These are phyloP conservation scores for Cardamine occulta DNA, from an alignment of 345 rosid genomes.

Conservation along the genomic window DNA sequence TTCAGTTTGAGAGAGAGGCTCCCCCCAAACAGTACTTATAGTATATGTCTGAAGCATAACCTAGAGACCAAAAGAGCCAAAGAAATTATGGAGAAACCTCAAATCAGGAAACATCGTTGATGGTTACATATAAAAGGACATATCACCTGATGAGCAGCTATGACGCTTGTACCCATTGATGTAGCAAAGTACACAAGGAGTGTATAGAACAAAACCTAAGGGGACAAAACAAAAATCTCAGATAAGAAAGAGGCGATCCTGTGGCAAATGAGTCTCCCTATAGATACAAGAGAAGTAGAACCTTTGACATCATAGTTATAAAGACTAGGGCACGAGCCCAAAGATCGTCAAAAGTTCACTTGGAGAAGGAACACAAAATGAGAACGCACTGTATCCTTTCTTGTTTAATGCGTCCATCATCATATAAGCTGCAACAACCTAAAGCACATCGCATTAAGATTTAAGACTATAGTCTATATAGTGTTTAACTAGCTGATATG, in stretches of 20 bases:
- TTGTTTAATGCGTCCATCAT: constrained; percentile 73
- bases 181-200: constrained; percentile 84
- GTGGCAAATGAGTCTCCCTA: constrained; percentile 21
- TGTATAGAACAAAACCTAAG: constrained; percentile 77
- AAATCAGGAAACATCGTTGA: constrained; percentile 17
- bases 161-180: constrained; percentile 72
- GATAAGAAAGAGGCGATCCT: constrained; percentile 19
- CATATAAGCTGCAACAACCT: constrained; percentile 86
- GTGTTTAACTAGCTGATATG: constrained; percentile 15
- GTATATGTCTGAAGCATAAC: constrained; percentile 71
- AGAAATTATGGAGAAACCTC: constrained; percentile 14
- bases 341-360: constrained; percentile 61
- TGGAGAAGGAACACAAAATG: constrained; percentile 63
- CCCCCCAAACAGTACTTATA: constrained; percentile 78
- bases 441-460: constrained; percentile 35
- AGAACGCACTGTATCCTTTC: constrained; percentile 70
- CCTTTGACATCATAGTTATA: constrained; percentile 78
- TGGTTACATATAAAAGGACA: constrained; percentile 2
- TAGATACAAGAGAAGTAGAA: constrained; percentile 39
- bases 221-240: constrained; percentile 28
- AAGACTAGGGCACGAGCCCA: constrained; percentile 77
- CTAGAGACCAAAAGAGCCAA: constrained; percentile 44
- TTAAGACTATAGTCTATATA: no score
- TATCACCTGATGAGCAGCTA: constrained; percentile 95
- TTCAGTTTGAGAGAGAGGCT: constrained; percentile 94